Base-by-base conservation (phyloP, 2,329 filamentous ascomycete species). In the Cyclaneusma minus region DNA sequence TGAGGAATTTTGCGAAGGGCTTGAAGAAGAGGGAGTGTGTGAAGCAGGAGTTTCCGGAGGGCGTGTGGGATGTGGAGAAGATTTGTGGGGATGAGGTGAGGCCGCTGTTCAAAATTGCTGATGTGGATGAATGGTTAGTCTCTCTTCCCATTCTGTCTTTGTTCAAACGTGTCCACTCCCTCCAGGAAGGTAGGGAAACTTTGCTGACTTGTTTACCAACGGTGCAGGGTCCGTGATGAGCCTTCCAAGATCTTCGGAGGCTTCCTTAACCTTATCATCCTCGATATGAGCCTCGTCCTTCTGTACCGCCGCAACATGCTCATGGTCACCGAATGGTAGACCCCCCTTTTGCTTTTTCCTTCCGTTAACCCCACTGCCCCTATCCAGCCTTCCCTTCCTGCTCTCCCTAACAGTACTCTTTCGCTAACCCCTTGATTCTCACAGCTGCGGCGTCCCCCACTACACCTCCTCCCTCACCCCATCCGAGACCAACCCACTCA, bases 361-460 rank as follows among this genome's bases (percentile, higher is more conserved):
- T n/a, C n/a, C n/a, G n/a, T n/a, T n/a, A n/a, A n/a, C n/a, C 32
- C 2, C 4, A 14, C 10, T 23, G 10, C 11, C 24, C 18, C 14
- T 14, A 13, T 20, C 12, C 27, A 17, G 9, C 14, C 11, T 17
- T 21, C 7, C 22, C 16, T 14, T 21, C 16, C 6, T n/a, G 3
- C 10, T n/a, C 6, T 11, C 15, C 10, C 17, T 21, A 20, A 31
- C 19, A 31, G 14, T 27, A n/a, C 13, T 24, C 16, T 11, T 13
- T 9, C 20, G 12, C 18, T 14, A 6, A 13, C 23, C 8, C 5
- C 19, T 24, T 23, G 23, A n/a, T 22, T 19, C 16, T 4, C 16
- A 10, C 21, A 62, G 59, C 41, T 74, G 69, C 38, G 60, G 60
- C 3, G 49, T 63, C 3, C 56, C 62, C 0, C 37, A 68, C 13